Evolutionary conservation across 129 eudicot species (phyloP).

Genomic region (Flaveria linearis): DNA sequence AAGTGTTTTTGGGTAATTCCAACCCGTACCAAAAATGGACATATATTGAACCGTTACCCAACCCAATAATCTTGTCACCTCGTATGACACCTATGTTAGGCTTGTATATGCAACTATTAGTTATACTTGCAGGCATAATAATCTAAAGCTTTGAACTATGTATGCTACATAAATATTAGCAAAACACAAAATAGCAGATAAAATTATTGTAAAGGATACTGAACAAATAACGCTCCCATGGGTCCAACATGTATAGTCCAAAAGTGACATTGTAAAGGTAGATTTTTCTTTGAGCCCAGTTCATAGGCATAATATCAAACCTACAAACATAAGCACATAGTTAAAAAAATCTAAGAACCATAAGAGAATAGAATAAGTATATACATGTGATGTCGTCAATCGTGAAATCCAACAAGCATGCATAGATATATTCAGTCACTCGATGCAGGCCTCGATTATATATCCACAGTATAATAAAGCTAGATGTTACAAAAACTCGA

Average conservation of each 20-base stretch:
- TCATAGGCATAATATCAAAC: conserved; percentile 39
- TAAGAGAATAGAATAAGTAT: not conserved
- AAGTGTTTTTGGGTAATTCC: not conserved
- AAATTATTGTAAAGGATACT: conserved; percentile 59
- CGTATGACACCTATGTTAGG: no score
- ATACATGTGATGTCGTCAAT: not conserved
- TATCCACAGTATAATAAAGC: not conserved
- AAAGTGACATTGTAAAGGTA: conserved; percentile 83
- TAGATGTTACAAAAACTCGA: not conserved
- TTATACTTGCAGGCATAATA: not conserved
- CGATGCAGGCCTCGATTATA: not conserved
- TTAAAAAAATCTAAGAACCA: not conserved
- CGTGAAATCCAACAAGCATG: not conserved
- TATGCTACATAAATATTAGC: not conserved
- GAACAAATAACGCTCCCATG: conserved; percentile 92
- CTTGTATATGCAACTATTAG: not conserved
- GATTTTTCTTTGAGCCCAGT: conserved; percentile 86
- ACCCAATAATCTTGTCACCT: not conserved
- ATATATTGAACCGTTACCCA: not conserved
- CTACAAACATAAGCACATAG: not conserved
- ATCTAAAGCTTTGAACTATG: not conserved
- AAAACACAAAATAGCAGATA: not conserved
- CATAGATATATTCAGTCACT: not conserved
- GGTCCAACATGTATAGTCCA: conserved; percentile 90
- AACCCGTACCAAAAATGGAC: not conserved